Percentiles rank a stretch among this genome's conserved stretches.
Conservation (phyloP, 2,329 filamentous ascomycete species). For the Trichophyton schoenleinii region DNA sequence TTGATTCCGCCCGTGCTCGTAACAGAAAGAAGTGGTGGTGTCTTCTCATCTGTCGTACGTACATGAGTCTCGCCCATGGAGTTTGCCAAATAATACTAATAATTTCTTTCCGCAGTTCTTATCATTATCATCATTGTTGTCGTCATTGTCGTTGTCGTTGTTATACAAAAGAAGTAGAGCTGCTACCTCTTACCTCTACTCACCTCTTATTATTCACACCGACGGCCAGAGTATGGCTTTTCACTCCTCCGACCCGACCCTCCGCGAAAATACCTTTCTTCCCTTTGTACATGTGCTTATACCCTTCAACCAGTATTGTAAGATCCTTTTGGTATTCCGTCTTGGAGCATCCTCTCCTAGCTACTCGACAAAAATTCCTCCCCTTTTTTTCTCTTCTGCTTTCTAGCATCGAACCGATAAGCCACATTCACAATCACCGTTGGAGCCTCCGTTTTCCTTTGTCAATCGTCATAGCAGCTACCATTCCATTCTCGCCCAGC, state of each 20-base stretch:
- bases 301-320: neutral
- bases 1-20: slow-evolving; percentile 65
- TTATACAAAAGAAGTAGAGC: slow-evolving; percentile 25
- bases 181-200: neutral
- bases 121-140: slow-evolving; percentile 42
- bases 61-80: neutral
- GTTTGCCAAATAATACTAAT: neutral
- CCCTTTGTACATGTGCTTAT: slow-evolving; percentile 1
- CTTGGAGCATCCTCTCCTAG: neutral
- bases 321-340: neutral
- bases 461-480: slow-evolving; percentile 15
- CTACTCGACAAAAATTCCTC: neutral
- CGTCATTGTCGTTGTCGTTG: slow-evolving; percentile 38
- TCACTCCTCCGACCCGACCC: neutral
- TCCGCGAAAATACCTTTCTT: neutral
- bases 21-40: slow-evolving; percentile 97
- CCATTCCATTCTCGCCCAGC: neutral
- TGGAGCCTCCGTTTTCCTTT: slow-evolving; percentile 11
- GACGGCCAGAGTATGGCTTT: neutral
- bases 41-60: slow-evolving; percentile 57
- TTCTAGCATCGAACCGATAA: neutral
- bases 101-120: slow-evolving; percentile 30
- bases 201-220: neutral
- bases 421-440: neutral
- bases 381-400: neutral